Evolutionary conservation across 2,329 filamentous ascomycete species (phyloP).

Genomic region (Tolypocladium amazonense): DNA sequence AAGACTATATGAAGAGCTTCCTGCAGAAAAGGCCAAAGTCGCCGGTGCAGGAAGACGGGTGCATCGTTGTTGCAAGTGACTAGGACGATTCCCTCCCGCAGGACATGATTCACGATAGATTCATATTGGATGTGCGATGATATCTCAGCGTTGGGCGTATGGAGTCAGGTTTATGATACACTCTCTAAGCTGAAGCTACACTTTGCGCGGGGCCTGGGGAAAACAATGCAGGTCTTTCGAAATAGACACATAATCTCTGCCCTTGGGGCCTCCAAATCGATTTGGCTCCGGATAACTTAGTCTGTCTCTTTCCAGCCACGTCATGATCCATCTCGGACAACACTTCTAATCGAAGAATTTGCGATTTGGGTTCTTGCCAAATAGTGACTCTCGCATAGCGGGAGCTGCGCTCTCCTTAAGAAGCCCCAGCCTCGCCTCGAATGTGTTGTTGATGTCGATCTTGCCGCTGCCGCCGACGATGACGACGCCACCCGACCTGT

Average conservation of each 20-base stretch:
- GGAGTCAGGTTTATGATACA: conserved; percentile 15
- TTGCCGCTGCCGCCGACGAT: conserved; percentile 78
- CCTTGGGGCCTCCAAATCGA: background rate
- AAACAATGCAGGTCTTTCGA: conserved; percentile 13
- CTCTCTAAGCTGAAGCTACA: conserved; percentile 20
- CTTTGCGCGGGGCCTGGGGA: conserved; percentile 11
- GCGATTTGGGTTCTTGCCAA: conserved; percentile 90
- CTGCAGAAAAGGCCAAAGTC: conserved; percentile 17
- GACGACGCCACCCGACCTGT: conserved; percentile 70
- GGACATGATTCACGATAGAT: background rate
- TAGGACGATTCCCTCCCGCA: background rate
- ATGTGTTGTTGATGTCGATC: conserved; percentile 98
- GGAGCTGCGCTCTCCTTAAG: conserved; percentile 80
- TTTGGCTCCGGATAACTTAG: background rate
- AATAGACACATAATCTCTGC: conserved; percentile 5
- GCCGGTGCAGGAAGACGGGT: conserved; percentile 4
- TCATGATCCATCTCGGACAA: background rate
- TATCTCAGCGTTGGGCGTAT: background rate
- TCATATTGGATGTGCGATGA: background rate
- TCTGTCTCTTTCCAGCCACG: background rate
- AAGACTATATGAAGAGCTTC: conserved; percentile 39
- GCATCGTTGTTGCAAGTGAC: conserved; percentile 11
- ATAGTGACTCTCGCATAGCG: conserved; percentile 73
- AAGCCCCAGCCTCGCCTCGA: conserved; percentile 80
- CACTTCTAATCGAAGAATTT: conserved; percentile 79